Conservation (phyloP, 495 filamentous ascomycete species). For the Amphirosellinia nigrospora region DNA sequence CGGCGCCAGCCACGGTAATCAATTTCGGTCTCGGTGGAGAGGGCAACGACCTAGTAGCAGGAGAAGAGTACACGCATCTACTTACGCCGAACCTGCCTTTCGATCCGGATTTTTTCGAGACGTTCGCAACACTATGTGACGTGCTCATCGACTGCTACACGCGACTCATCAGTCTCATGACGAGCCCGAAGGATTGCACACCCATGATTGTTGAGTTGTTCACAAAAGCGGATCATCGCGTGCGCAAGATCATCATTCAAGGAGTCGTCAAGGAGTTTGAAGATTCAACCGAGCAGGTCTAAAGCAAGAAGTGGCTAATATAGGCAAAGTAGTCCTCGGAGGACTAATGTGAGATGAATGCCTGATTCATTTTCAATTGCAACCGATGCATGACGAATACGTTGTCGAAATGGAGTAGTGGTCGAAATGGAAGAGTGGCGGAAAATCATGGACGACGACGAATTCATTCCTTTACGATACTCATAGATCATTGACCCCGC, state of each 20-base stretch:
- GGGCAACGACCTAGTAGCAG: conserved; percentile 59
- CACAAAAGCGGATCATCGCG: conserved; percentile 81
- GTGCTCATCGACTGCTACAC: conserved; percentile 92
- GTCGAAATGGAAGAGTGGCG: not conserved
- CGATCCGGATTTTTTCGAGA: conserved; percentile 96
- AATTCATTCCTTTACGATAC: not conserved
- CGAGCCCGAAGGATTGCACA: conserved; percentile 66
- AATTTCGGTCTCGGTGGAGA: conserved; percentile 48
- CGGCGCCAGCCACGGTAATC: conserved; percentile 47
- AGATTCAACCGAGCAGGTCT: conserved; percentile 74
- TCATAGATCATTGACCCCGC: conserved; percentile 1
- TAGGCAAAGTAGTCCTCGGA: conserved; percentile 88
- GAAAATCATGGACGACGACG: not conserved
- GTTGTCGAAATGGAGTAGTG: not conserved
- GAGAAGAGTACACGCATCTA: conserved; percentile 87
- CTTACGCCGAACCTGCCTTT: conserved; percentile 93
- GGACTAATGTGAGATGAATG: conserved; percentile 74
- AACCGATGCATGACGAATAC: not conserved
- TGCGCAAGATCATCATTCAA: conserved; percentile 85
- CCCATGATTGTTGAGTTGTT: conserved; percentile 78
- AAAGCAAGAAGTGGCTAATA: conserved; percentile 78
- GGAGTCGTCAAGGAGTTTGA: conserved; percentile 92
- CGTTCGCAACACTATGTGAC: conserved; percentile 96
- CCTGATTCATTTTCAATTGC: not conserved
- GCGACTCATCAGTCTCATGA: conserved; percentile 72